Conservation (phyloP, 257 asterid species). For the Nicotiana knightiana region DNA sequence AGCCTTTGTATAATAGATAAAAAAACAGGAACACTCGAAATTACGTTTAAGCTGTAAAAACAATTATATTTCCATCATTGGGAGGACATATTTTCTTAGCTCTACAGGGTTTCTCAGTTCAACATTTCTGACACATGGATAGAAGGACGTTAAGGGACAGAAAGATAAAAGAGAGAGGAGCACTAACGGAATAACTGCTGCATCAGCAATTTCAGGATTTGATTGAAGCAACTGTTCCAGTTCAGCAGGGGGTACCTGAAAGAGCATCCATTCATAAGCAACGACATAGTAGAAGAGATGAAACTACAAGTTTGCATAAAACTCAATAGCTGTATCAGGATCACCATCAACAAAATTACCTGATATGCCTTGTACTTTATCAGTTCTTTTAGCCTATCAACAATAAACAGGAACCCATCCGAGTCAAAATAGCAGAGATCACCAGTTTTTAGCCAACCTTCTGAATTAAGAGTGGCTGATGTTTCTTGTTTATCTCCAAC, state of each 20-base stretch:
- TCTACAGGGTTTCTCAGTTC: neutral
- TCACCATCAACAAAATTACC: constrained; percentile 28
- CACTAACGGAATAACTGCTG: constrained; percentile 93
- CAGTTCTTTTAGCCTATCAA: constrained; percentile 85
- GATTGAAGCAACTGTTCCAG: constrained; percentile 84
- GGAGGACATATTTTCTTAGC: too few species aligned
- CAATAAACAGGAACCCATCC: constrained; percentile 73
- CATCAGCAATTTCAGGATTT: constrained; percentile 74
- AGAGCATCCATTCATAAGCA: constrained; percentile 4
- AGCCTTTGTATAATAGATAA: too few species aligned
- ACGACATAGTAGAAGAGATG: neutral
- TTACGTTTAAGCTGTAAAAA: too few species aligned
- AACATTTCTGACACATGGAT: neutral
- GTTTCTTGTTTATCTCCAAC: constrained; percentile 79
- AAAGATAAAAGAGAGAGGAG: neutral
- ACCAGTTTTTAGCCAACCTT: constrained; percentile 96
- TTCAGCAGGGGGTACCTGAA: constrained; percentile 96
- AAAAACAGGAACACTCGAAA: too few species aligned
- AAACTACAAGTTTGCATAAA: neutral
- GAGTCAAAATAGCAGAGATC: constrained; percentile 87
- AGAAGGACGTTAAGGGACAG: neutral
- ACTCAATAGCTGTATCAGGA: neutral
- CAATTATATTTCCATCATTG: too few species aligned
- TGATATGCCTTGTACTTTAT: constrained; percentile 92
- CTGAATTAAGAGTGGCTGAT: constrained; percentile 65